Conservation (phyloP, 2,329 filamentous ascomycete genomes). For the Calonectria honghensis region DNA sequence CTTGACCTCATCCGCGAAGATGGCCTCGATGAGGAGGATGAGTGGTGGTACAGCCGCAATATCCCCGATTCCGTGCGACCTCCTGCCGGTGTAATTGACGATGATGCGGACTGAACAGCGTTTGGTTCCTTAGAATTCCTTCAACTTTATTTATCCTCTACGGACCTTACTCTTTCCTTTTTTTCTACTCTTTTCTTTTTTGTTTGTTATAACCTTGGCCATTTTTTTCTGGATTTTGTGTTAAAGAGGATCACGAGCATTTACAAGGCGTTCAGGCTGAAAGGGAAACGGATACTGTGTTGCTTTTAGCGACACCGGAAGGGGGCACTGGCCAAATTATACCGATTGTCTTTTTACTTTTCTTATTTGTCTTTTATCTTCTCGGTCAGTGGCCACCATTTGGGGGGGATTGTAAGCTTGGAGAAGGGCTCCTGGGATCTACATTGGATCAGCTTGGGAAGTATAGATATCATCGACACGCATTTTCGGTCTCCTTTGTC, state of each 20-base stretch:
- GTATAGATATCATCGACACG: constrained; percentile 42
- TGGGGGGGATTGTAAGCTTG: constrained; percentile 25
- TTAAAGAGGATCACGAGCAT: constrained; percentile 56
- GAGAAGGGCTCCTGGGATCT: constrained; percentile 34
- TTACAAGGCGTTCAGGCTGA: constrained; percentile 56
- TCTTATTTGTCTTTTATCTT: constrained; percentile 25
- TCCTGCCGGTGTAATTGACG: constrained; percentile 69
- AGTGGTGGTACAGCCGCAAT: constrained; percentile 76
- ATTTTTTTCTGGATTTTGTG: constrained; percentile 42
- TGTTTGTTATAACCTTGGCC: constrained; percentile 41
- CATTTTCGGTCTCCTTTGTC: constrained; percentile 45
- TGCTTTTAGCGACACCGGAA: constrained; percentile 46
- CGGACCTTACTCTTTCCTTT: constrained; percentile 41
- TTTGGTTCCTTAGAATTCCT: constrained; percentile 38
- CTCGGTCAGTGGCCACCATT: constrained; percentile 29
- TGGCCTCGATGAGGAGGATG: constrained; percentile 74
- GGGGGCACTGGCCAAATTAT: constrained; percentile 50
- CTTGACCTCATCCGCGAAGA: constrained; percentile 79
- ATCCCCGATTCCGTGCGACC: constrained; percentile 74
- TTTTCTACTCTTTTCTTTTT: constrained; percentile 42
- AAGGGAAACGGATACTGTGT: constrained; percentile 49
- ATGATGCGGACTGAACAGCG: constrained; percentile 65
- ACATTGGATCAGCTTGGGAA: constrained; percentile 37
- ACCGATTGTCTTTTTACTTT: constrained; percentile 51
- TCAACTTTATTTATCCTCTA: constrained; percentile 20